Evolutionary conservation across 257 asterid species (phyloP).

Genomic region (Pogostemon cablin): DNA sequence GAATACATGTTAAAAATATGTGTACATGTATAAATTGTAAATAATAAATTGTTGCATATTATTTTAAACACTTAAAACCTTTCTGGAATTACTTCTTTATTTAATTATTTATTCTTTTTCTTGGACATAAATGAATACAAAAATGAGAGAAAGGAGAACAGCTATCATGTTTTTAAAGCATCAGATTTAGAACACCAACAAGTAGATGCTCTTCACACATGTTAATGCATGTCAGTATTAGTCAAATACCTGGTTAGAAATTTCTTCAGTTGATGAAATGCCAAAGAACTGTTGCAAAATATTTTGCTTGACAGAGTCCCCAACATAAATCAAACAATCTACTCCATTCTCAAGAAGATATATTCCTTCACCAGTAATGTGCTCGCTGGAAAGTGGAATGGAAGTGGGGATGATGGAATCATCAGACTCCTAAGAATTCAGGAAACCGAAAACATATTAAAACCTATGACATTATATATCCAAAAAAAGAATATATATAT

Average conservation of each 20-base stretch:
- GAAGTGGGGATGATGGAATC: constrained; percentile 62
- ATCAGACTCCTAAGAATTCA: constrained; percentile 62
- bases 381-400: constrained; percentile 73
- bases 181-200: not conserved
- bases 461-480: too few species aligned
- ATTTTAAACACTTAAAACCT: too few species aligned
- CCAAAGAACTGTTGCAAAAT: constrained; percentile 61
- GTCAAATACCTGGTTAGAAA: constrained; percentile 67
- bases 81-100: too few species aligned
- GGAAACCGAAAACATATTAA: not conserved
- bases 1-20: constrained; percentile 13
- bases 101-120: too few species aligned
- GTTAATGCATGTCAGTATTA: not conserved
- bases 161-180: not conserved
- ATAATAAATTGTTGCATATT: too few species aligned
- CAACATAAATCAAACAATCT: constrained; percentile 82
- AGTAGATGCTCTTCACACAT: not conserved
- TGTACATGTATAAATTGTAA: not conserved
- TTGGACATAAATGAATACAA: too few species aligned
- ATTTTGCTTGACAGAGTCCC: constrained; percentile 60
- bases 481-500: too few species aligned
- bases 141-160: too few species aligned
- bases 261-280: constrained; percentile 75
- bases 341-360: constrained; percentile 93
- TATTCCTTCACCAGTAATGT: constrained; percentile 72